Conservation (phyloP, 2,329 filamentous ascomycete species). For the Aspergillus glaucus region DNA sequence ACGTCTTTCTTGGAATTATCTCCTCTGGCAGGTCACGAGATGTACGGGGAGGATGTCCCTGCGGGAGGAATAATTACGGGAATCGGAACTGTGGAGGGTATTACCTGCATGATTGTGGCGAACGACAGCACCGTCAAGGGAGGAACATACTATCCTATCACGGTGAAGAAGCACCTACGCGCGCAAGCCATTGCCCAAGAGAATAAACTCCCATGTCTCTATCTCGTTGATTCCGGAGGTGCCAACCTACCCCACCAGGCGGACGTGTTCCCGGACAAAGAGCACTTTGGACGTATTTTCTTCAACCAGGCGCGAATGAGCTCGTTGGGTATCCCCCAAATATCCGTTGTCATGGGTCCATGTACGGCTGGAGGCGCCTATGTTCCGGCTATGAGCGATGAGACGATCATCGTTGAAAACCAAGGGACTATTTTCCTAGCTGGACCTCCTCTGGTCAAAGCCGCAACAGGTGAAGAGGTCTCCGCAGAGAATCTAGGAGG, state of each 20-base stretch:
- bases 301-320: slow-evolving; percentile 97
- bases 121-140: slow-evolving; percentile 98
- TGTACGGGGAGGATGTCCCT: slow-evolving; percentile 86
- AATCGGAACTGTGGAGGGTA: slow-evolving; percentile 81
- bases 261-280: slow-evolving; percentile 88
- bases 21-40: slow-evolving; percentile 75
- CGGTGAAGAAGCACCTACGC: slow-evolving; percentile 92
- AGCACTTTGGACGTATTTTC: slow-evolving; percentile 96
- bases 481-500: slow-evolving; percentile 87
- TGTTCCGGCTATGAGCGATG: slow-evolving; percentile 94
- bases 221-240: slow-evolving; percentile 91
- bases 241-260: slow-evolving; percentile 93
- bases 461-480: slow-evolving; percentile 88
- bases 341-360: slow-evolving; percentile 93
- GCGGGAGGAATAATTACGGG: slow-evolving; percentile 90
- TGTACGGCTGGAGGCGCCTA: slow-evolving; percentile 96
- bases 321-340: slow-evolving; percentile 78
- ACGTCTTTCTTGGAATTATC: slow-evolving; percentile 91
- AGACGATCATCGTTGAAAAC: slow-evolving; percentile 90
- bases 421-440: slow-evolving; percentile 98
- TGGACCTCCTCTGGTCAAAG: slow-evolving; percentile 89
- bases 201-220: slow-evolving; percentile 79
- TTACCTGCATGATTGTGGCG: slow-evolving; percentile 86
- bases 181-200: slow-evolving; percentile 87
- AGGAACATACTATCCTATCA: slow-evolving; percentile 94